Conservation (phyloP, 768 basidiomycete genomes). For the Podaxis rugospora region DNA sequence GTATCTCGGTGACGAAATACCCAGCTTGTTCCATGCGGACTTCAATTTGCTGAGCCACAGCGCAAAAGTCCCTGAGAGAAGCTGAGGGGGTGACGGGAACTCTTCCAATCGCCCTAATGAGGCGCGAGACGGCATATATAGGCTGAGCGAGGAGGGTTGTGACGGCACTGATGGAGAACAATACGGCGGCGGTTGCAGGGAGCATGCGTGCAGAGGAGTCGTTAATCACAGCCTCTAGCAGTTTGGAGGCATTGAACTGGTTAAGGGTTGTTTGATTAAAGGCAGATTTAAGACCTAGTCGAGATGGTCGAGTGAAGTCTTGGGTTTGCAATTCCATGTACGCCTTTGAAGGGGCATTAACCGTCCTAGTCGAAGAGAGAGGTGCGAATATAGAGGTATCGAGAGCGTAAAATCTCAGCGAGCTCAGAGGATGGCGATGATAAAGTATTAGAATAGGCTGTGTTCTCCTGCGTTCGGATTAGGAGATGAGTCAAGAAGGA, state of each 20-base stretch:
- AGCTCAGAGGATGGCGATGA: constrained; percentile 44
- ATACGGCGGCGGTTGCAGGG: constrained; percentile 3
- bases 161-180: constrained; percentile 9
- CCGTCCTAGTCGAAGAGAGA: not conserved
- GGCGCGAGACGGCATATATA: not conserved
- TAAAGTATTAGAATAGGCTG: constrained; percentile 41
- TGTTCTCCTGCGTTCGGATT: constrained; percentile 2
- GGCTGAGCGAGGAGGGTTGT: constrained; percentile 4
- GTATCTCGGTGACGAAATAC: constrained; percentile 39
- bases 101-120: not conserved
- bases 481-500: not conserved
- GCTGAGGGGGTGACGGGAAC: not conserved
- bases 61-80: not conserved
- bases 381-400: constrained; percentile 26
- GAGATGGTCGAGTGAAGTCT: constrained; percentile 9
- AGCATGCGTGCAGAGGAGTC: constrained; percentile 6
- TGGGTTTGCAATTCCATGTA: not conserved
- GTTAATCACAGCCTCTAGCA: not conserved
- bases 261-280: constrained; percentile 2
- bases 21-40: constrained; percentile 48
- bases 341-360: not conserved
- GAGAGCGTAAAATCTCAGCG: constrained; percentile 64
- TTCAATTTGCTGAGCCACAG: constrained; percentile 52
- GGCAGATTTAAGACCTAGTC: not conserved
- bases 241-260: constrained; percentile 9